These are phyloP conservation scores for Lagenidium sp. DNA, from an alignment of 352 stramenopile species.

Conservation along the genomic window DNA sequence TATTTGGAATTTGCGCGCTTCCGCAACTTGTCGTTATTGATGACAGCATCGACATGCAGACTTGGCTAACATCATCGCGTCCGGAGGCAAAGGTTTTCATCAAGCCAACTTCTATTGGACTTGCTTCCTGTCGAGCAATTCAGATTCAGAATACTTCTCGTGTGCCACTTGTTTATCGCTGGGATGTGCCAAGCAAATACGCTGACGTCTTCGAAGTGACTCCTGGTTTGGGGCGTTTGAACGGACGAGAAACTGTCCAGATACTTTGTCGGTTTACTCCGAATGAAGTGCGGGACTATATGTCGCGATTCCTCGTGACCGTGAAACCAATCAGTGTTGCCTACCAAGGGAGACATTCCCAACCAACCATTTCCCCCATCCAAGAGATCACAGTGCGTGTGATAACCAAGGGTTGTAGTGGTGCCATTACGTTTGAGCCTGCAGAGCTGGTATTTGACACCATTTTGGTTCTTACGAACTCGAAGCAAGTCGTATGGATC, in stretches of 20 bases:
- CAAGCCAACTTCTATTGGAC: conserved; percentile 76
- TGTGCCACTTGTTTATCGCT: conserved; percentile 82
- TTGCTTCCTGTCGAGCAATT: conserved; percentile 45
- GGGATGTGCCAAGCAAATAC: conserved; percentile 51
- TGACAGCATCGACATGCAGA: too few species aligned
- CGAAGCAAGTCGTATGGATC: conserved; percentile 52
- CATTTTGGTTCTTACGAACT: conserved; percentile 77
- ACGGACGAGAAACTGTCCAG: conserved; percentile 58
- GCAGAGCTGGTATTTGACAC: conserved; percentile 59
- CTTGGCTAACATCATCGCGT: too few species aligned
- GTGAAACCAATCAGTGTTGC: conserved; percentile 68
- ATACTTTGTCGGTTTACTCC: conserved; percentile 81
- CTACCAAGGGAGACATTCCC: conserved; percentile 12
- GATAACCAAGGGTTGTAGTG: conserved; percentile 59
- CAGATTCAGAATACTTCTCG: conserved; percentile 71
- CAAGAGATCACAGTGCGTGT: conserved; percentile 59
- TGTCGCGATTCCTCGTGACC: conserved; percentile 46
- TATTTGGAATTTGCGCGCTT: conserved; percentile 43
- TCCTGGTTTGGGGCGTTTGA: conserved; percentile 65
- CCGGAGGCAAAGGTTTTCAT: conserved; percentile 54
- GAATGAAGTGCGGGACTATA: conserved; percentile 60
- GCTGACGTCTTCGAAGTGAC: conserved; percentile 52
- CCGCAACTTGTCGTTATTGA: conserved; percentile 23
- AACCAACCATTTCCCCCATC: conserved; percentile 25
- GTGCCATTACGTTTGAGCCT: conserved; percentile 77